phyloP scores from a whole-genome alignment of 1,284 basidiomycete genomes.

The Xanthoconium separans region DNA sequence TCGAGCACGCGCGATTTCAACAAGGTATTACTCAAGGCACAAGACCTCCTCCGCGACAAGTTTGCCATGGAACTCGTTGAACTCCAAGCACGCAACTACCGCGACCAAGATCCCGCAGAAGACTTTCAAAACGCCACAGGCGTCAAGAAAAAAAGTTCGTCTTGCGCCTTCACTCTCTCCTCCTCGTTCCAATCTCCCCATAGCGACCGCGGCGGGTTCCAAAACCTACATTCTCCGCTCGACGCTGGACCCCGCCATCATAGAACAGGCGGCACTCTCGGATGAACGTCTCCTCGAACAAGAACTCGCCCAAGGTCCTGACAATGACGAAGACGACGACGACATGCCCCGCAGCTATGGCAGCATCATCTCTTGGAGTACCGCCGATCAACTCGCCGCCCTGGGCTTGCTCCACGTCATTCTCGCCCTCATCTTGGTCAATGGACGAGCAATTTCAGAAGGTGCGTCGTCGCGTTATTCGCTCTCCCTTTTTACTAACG shows the following conservation, averaged over 20 bases:
- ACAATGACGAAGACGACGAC: constrained; percentile 41
- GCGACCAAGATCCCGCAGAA: constrained; percentile 48
- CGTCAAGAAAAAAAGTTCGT: constrained; percentile 52
- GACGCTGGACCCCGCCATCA: constrained; percentile 51
- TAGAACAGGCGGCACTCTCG: constrained; percentile 55
- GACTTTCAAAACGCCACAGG: constrained; percentile 51
- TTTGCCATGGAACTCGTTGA: constrained; percentile 79
- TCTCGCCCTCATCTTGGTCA: constrained; percentile 69
- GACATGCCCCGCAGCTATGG: constrained; percentile 48
- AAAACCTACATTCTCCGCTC: constrained; percentile 79
- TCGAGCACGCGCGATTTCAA: constrained; percentile 56
- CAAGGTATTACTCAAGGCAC: constrained; percentile 55
- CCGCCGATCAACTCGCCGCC: constrained; percentile 58
- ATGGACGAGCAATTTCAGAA: constrained; percentile 64
- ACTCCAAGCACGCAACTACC: constrained; percentile 60
- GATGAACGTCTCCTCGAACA: constrained; percentile 57
- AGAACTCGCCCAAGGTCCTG: constrained; percentile 47
- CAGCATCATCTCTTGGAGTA: constrained; percentile 68
- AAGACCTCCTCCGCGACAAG: constrained; percentile 52
- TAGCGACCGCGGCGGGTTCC: constrained; percentile 56
- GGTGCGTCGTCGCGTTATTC: constrained; percentile 41
- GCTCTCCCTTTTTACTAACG: constrained; percentile 7
- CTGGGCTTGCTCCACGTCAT: constrained; percentile 69
- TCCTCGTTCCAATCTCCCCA: background rate
- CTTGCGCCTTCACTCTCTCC: too few species aligned